Evolutionary conservation across 2,329 filamentous ascomycete species (phyloP).

Genomic region (Ceratocystis smalleyi): DNA sequence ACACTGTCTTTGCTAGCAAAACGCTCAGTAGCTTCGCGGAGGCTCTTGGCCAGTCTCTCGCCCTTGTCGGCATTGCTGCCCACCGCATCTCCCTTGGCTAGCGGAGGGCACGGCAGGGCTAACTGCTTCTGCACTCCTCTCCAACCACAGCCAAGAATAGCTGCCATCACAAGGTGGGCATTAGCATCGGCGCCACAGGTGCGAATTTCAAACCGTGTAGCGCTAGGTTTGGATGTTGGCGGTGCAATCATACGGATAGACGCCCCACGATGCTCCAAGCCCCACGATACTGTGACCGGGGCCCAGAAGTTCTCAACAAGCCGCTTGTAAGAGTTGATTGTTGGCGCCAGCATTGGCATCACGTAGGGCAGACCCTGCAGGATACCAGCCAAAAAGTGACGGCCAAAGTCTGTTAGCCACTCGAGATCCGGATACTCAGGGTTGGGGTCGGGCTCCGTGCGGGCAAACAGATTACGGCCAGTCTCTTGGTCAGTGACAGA

Average conservation of each 20-base stretch:
- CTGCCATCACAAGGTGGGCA: constrained; percentile 70
- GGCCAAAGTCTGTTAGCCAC: constrained; percentile 70
- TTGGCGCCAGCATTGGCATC: constrained; percentile 90
- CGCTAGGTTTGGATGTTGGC: constrained; percentile 67
- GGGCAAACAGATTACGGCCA: constrained; percentile 73
- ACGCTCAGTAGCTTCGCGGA: constrained; percentile 67
- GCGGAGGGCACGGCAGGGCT: constrained; percentile 62
- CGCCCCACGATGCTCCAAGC: constrained; percentile 83
- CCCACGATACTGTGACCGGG: constrained; percentile 94
- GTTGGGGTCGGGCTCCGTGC: constrained; percentile 54
- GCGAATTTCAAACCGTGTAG: constrained; percentile 82
- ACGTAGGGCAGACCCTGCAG: constrained; percentile 80
- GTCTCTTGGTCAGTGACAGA: constrained; percentile 60
- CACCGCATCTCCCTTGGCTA: constrained; percentile 72
- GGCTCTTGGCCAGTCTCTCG: constrained; percentile 61
- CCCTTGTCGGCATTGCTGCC: constrained; percentile 58
- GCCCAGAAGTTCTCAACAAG: constrained; percentile 99
- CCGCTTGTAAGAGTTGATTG: constrained; percentile 94
- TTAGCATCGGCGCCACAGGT: constrained; percentile 92
- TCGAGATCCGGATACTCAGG: constrained; percentile 61
- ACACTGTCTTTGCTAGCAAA: constrained; percentile 69
- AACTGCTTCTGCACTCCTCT: constrained; percentile 86
- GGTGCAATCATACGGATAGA: constrained; percentile 81
- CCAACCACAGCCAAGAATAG: constrained; percentile 78
- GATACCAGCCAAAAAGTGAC: constrained; percentile 84